A percentile compares a stretch with the other conserved stretches of the same genome.
phyloP scores from a whole-genome alignment of 2,329 filamentous ascomycete genomes.

The Cladosporium velox region DNA sequence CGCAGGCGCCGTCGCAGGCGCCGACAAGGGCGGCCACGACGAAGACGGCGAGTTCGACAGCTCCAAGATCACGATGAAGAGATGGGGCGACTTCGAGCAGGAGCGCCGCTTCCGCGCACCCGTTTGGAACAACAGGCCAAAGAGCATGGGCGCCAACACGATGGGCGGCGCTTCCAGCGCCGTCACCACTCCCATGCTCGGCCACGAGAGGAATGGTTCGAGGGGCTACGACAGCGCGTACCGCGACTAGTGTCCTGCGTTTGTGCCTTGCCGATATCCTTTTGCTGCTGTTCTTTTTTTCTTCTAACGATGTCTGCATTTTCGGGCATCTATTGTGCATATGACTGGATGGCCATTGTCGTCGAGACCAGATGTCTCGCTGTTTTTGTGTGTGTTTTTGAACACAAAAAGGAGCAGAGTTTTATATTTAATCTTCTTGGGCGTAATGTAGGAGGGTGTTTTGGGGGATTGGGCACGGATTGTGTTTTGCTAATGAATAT shows the following conservation, averaged over 20 bases:
- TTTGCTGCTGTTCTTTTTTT: not conserved
- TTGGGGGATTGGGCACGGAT: not conserved
- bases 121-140: constrained; percentile 1
- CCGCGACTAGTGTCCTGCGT: not conserved
- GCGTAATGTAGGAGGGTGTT: not conserved
- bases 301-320: not conserved
- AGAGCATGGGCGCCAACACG: constrained; percentile 7
- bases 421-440: not conserved
- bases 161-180: constrained; percentile 11
- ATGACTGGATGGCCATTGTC: not conserved
- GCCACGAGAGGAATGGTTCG: constrained; percentile 10
- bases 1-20: constrained; percentile 84
- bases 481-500: not conserved
- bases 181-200: constrained; percentile 14
- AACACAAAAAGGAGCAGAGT: not conserved
- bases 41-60: constrained; percentile 97
- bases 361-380: constrained; percentile 3
- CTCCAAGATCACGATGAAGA: constrained; percentile 98
- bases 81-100: constrained; percentile 95
- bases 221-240: constrained; percentile 5
- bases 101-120: constrained; percentile 40
- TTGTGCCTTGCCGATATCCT: not conserved
- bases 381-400: not conserved
- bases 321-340: not conserved
- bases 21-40: constrained; percentile 57